Evolutionary conservation across 2,329 filamentous ascomycete genomes (phyloP).

Genomic region (Hymenoscyphus linearis): DNA sequence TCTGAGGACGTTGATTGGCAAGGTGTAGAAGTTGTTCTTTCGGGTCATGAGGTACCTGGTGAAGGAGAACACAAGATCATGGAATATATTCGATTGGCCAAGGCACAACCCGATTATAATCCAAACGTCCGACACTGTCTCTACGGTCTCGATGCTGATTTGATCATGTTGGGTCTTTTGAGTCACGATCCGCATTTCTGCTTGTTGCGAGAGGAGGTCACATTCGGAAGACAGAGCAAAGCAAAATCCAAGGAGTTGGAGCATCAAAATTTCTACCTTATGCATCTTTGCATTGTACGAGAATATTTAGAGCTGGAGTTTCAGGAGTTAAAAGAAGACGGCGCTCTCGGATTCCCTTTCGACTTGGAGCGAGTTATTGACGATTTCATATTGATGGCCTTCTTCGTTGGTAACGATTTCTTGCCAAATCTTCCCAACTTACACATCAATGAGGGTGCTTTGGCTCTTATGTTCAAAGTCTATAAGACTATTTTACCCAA

Average conservation of each 20-base stretch:
- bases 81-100: conserved; percentile 98
- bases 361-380: conserved; percentile 96
- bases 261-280: conserved; percentile 96
- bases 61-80: conserved; percentile 99
- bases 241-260: conserved; percentile 93
- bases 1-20: conserved; percentile 98
- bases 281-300: conserved; percentile 95
- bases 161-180: conserved; percentile 96
- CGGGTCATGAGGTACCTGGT: conserved; percentile 94
- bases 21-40: conserved; percentile 90
- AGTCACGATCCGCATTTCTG: conserved; percentile 99
- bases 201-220: conserved; percentile 93
- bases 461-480: conserved; percentile 94
- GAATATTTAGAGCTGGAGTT: conserved; percentile 98
- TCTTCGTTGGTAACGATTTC: conserved; percentile 99
- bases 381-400: conserved; percentile 99
- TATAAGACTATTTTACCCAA: conserved; percentile 88
- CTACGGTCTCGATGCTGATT: conserved; percentile 92
- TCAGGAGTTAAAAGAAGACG: conserved; percentile 77
- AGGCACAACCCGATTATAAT: conserved; percentile 89
- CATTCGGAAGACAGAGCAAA: conserved; percentile 83
- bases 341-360: conserved; percentile 69
- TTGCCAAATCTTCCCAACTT: conserved; percentile 91
- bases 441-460: conserved; percentile 96
- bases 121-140: conserved; percentile 93